A percentile compares a stretch with the other conserved stretches of the same genome.
Conservation (phyloP, 2,329 filamentous ascomycete genomes). For the Colletotrichum australisinense region DNA sequence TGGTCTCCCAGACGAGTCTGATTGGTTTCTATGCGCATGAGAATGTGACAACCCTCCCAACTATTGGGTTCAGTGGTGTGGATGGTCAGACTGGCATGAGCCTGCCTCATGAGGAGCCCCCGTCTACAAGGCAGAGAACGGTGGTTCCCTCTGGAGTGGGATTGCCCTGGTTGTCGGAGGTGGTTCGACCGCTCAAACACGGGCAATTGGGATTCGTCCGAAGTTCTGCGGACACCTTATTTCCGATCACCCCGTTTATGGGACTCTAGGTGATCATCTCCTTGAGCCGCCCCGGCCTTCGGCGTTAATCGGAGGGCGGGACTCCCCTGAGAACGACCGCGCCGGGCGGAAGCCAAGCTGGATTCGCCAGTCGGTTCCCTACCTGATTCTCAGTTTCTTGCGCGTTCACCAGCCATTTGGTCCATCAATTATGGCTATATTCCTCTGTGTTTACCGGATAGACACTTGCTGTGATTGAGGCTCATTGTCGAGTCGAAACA, state of each 20-base stretch:
- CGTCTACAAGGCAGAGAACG: background rate
- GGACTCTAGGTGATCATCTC: too few species aligned
- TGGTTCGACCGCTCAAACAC: conserved; percentile 14
- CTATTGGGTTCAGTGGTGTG: background rate
- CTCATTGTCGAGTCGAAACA: background rate
- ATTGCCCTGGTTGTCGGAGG: conserved; percentile 12
- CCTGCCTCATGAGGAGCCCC: conserved; percentile 7
- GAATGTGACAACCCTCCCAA: conserved; percentile 12
- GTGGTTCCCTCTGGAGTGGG: conserved; percentile 28
- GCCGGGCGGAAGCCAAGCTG: background rate
- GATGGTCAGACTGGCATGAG: conserved; percentile 19
- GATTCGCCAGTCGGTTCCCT: background rate
- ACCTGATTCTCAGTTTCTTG: background rate
- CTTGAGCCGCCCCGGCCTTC: conserved; percentile 14
- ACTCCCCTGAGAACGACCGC: background rate
- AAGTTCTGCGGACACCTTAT: conserved; percentile 27
- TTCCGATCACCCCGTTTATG: conserved; percentile 13
- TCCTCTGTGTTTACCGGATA: background rate
- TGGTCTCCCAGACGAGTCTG: conserved; percentile 1
- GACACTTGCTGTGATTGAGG: background rate
- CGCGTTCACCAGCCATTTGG: background rate
- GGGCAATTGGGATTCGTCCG: conserved; percentile 30
- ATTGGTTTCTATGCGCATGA: conserved; percentile 31
- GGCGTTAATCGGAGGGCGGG: conserved; percentile 5
- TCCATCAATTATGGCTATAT: background rate